Evolutionary conservation across 2,329 filamentous ascomycete genomes (phyloP).

Genomic region (Beauveria scarabaeidicola): DNA sequence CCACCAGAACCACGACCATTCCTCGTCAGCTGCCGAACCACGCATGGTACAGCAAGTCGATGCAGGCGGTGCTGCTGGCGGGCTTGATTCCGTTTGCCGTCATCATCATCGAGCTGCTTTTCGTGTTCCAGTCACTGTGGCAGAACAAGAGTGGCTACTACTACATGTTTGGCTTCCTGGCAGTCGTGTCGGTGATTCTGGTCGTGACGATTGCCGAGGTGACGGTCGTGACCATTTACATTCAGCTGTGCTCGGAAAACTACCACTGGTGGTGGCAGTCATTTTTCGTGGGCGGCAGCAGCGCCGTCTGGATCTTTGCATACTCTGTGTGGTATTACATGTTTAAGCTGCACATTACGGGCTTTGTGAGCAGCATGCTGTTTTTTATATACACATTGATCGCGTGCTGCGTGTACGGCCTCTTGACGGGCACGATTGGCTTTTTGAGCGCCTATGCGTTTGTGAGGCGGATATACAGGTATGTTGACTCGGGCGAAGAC

Average conservation of each 20-base stretch:
- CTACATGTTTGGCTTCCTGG: slow-evolving; percentile 82
- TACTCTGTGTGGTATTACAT: slow-evolving; percentile 83
- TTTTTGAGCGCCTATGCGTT: slow-evolving; percentile 80
- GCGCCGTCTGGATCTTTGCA: slow-evolving; percentile 70
- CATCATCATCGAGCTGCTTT: slow-evolving; percentile 79
- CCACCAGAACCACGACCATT: slow-evolving; percentile 65
- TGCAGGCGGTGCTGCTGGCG: slow-evolving; percentile 59
- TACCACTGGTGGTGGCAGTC: slow-evolving; percentile 92
- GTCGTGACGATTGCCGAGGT: slow-evolving; percentile 74
- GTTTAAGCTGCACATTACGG: slow-evolving; percentile 70
- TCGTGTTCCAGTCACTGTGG: slow-evolving; percentile 81
- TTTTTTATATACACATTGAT: slow-evolving; percentile 83
- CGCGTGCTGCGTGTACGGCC: slow-evolving; percentile 70
- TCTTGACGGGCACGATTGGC: slow-evolving; percentile 75
- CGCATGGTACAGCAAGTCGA: slow-evolving; percentile 62
- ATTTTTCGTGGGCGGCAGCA: slow-evolving; percentile 70
- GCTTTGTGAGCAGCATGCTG: slow-evolving; percentile 68
- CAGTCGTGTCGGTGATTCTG: slow-evolving; percentile 63
- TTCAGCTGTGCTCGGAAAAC: slow-evolving; percentile 76
- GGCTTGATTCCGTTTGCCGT: slow-evolving; percentile 79
- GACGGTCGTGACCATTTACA: slow-evolving; percentile 74
- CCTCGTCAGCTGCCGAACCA: slow-evolving; percentile 67
- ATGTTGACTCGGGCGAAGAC: neutral
- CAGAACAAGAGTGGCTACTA: slow-evolving; percentile 89
- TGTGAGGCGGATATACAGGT: slow-evolving; percentile 67